Percentiles rank a stretch among this genome's conserved stretches.
These are phyloP conservation scores for Primulina eburnea DNA, from an alignment of 257 asterid species.

Conservation along the genomic window DNA sequence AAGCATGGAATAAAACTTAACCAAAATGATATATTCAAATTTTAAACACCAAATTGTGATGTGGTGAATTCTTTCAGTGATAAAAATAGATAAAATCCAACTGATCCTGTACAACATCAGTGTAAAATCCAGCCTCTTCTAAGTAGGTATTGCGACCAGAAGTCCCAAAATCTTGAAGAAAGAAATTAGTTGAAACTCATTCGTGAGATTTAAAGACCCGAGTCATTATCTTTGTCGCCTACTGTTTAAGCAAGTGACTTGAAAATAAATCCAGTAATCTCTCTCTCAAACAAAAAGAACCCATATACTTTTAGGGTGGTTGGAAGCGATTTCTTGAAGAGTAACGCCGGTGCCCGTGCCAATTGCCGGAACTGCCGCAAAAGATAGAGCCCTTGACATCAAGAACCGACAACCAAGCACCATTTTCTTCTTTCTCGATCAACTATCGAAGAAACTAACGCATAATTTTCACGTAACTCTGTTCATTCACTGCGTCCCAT, in stretches of 20 bases:
- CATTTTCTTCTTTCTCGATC: slow-evolving; percentile 24
- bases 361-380: slow-evolving; percentile 40
- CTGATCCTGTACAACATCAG: neutral
- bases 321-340: slow-evolving; percentile 68
- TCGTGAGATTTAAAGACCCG: neutral
- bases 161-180: neutral
- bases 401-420: slow-evolving; percentile 37
- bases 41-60: neutral
- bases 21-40: neutral
- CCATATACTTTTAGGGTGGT: slow-evolving; percentile 45
- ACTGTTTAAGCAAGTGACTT: neutral
- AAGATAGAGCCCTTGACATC: slow-evolving; percentile 44
- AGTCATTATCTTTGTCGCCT: neutral
- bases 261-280: neutral
- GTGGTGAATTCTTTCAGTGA: neutral
- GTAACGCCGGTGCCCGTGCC: slow-evolving; percentile 32
- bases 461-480: neutral
- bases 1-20: neutral
- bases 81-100: no score
- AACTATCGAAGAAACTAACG: neutral
- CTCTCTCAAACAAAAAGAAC: neutral
- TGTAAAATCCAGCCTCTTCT: neutral
- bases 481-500: neutral
- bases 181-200: neutral
- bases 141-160: neutral